Conservation (phyloP, 257 asterid species). For the Lycium barbarum region DNA sequence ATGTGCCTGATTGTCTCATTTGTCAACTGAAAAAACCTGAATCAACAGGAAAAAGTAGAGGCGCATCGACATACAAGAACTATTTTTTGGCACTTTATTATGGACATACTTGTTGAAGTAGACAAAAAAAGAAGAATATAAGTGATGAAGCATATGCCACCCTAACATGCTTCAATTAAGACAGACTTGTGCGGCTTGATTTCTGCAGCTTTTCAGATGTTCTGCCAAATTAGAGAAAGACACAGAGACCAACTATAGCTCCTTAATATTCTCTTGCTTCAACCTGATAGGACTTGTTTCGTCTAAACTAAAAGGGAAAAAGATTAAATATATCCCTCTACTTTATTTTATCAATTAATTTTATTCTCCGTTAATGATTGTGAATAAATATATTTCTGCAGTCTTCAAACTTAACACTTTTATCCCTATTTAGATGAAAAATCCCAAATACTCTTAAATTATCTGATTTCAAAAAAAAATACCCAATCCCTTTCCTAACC, state of each 20-base stretch:
- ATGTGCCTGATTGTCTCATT: neutral
- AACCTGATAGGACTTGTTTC: neutral
- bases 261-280: neutral
- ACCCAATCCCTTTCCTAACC: no score
- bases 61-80: neutral
- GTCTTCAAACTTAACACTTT: no score
- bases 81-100: neutral
- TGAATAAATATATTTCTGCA: no score
- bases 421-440: no score
- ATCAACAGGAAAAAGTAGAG: neutral
- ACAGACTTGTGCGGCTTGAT: neutral
- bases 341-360: no score
- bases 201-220: neutral
- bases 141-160: neutral
- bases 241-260: neutral
- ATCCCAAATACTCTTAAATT: no score
- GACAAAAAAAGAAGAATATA: neutral
- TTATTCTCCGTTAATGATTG: no score
- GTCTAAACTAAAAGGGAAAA: no score
- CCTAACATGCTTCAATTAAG: neutral
- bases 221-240: neutral
- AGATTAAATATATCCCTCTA: no score
- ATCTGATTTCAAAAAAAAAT: no score
- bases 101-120: neutral
- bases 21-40: constrained; percentile 34